Base-by-base conservation (phyloP, 371 early-diverging fungal genomes). In the Haplosporangium sp. region DNA sequence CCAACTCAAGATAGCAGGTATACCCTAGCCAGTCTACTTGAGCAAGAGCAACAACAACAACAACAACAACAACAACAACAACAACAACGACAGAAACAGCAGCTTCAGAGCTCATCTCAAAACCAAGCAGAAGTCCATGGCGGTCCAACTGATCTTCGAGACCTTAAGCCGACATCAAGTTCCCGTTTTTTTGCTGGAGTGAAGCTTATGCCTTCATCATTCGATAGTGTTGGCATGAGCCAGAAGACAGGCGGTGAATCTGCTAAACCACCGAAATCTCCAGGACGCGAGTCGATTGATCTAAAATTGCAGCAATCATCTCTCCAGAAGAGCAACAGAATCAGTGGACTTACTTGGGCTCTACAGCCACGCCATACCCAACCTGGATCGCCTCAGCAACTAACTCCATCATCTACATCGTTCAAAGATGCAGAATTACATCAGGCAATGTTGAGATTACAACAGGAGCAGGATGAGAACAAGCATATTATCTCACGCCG, bases 341-440 rank as follows among this genome's bases (percentile, higher is more conserved):
- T 58, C 11, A 60, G 57, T 35, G 71, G 62, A 10, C 50, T 70
- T 19, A 69, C 76, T 45, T 75, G 76, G 76, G 70, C 63, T 0
- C 34, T 62, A 34, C 67, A 64, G 20, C 57, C 62, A 17, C 75
- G 59, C 62, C 63, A 44, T 4, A 57, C 61, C 37, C 67, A 72
- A 37, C 65, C 58, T 17, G 15, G n/a, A 2, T 50, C 55, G 2
- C 67, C 53, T 11, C 37, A 27, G 37, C 56, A 61, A 40, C 57
- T 13, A 13, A 44, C 38, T 4, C 61, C 66, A 20, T 35, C 39
- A 13, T 44, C 63, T 11, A 34, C 53, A 4, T 35, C 55, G 47
- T 19, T 63, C 34, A 56, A 47, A 27, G 66, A 56, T 19, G 27
- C 38, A 1, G 73, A 72, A 38, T 42, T 40, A 56, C 55, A 34